Base-by-base conservation (phyloP, 257 asterid genomes). In the Anisodus tanguticus region DNA sequence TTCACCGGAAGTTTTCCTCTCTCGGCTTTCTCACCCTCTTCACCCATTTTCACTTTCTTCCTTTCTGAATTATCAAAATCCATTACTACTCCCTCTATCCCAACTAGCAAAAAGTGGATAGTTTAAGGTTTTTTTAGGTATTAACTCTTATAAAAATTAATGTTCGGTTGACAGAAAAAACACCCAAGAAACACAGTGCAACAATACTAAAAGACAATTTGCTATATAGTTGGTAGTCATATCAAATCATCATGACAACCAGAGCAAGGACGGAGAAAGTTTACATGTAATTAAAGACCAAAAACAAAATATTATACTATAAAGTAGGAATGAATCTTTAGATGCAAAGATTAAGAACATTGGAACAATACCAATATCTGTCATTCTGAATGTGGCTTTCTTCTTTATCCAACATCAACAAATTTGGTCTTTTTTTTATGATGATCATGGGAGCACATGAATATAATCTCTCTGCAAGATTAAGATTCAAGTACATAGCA, bases 21-120 rank as follows among this genome's bases (percentile, higher is more conserved):
- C 86, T 59, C 86, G 67, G 81, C 90, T 84, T 68, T 85, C 15
- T 49, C 49, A 79, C 82, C 82, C 39, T 72, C 82, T 11, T 83
- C 64, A 19, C 72, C 83, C 88, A 85, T 86, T 43, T 47, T 41
- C 83, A 9, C 62, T 4, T 68, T 4, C 6, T n/a, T 45, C 31
- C 47, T 81, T 13, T 59, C 83, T 80, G 17, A 43, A 59, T 59
- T 3, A 80, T 39, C 41, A 45, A 7, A 39, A 53, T 49, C 51
- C 82, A 53, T 57, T 51, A 31, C n/a, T 22, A 16, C 16, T 62
- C 19, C 31, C 8, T 7, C 15, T 22, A 62, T 3, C 45, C 45
- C 45, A 41, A 41, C 45, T 41, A 41, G 45, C 45, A 41, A 41
- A 41, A 6, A 0, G 45, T 41, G 4, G 45, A 41, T 41, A 41